Conservation (phyloP, 1,139 yeast species). For the Saccharomyces hybrid region DNA sequence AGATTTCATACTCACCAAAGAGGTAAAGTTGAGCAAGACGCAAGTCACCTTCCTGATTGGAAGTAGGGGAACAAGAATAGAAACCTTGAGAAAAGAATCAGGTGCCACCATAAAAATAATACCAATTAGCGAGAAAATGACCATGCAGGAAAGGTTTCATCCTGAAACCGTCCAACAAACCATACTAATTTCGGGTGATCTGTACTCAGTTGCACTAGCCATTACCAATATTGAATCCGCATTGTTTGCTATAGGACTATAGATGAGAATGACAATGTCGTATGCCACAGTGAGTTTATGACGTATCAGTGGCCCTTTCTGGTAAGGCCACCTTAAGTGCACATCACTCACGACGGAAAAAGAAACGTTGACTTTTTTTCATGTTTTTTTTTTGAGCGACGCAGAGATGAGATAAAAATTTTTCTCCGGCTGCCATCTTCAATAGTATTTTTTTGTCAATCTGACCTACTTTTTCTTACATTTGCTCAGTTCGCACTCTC, state of each 20-base stretch:
- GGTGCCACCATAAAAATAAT: constrained; percentile 30
- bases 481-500: too few relatives aligned
- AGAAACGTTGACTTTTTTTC: neutral
- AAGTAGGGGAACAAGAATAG: constrained; percentile 28
- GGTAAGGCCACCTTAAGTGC: neutral
- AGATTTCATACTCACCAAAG: constrained; percentile 4
- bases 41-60: constrained; percentile 34
- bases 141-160: constrained; percentile 8
- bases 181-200: constrained; percentile 29
- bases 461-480: neutral
- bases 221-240: constrained; percentile 14
- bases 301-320: neutral
- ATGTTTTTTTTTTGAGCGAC: neutral
- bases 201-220: constrained; percentile 21
- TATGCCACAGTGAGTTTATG: neutral
- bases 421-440: neutral
- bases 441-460: neutral
- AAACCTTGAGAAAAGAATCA: constrained; percentile 22
- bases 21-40: constrained; percentile 22
- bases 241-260: neutral
- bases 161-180: constrained; percentile 21
- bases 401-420: constrained; percentile 1
- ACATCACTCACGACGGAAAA: neutral
- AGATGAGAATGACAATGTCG: neutral
- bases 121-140: constrained; percentile 23